These are phyloP conservation scores for Pleurotus pulmonarius DNA, from an alignment of 768 basidiomycete species.

Conservation along the genomic window DNA sequence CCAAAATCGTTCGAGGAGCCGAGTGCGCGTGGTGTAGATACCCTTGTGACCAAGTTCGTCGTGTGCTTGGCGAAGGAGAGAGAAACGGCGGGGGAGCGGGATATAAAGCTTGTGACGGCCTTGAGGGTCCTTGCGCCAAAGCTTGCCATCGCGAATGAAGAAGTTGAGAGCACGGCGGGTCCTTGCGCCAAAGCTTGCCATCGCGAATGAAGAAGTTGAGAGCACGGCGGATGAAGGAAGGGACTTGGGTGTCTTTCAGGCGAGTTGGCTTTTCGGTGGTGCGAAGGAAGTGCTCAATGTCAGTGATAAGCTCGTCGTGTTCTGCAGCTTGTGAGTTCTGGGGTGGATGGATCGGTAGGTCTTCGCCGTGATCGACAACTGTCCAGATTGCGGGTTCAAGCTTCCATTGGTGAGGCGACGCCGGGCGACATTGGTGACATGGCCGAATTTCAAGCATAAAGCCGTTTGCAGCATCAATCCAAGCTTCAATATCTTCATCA, in stretches of 20 bases:
- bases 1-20: constrained; percentile 24
- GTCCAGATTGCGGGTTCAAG: neutral
- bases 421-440: neutral
- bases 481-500: neutral
- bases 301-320: neutral
- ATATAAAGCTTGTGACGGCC: constrained; percentile 21
- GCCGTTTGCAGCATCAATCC: constrained; percentile 1
- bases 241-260: neutral
- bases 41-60: constrained; percentile 24
- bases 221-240: neutral
- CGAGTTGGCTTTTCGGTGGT: neutral
- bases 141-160: constrained; percentile 2
- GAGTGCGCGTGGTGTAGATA: constrained; percentile 15
- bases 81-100: constrained; percentile 7
- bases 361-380: neutral
- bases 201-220: neutral
- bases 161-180: neutral
- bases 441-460: neutral
- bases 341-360: neutral
- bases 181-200: neutral
- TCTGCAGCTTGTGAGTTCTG: neutral
- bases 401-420: neutral
- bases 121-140: constrained; percentile 18
- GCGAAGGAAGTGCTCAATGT: neutral
- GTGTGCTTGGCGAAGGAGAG: constrained; percentile 18